Evolutionary conservation across 148 eudicot species (phyloP), one percentile per base, ranked within the genome.

Genomic region (Fagopyrum homotropicum): DNA sequence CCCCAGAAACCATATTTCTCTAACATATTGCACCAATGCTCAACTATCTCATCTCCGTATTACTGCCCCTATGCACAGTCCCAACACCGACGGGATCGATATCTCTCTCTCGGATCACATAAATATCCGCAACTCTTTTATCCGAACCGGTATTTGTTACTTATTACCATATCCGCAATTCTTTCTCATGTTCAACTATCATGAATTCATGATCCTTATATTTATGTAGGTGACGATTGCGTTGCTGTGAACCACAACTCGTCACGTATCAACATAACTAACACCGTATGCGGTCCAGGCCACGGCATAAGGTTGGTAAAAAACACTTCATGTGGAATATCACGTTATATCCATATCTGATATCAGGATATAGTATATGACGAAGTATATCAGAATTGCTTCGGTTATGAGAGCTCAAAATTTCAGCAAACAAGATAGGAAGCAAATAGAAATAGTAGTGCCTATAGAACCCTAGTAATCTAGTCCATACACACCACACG

Each of bases 251-350:
- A 54, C 19, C 57, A 74, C 2, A 80, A 77, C 9, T 51, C 82
- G 5, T 69, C 85, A 7, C 10, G 44, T 12, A 50, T 85, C 22
- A 75, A 80, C 72, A 78, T 88, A 11, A 77, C 69, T 17, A 30
- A 70, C 5, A 51, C 84, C 14, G 49, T 40, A 3, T 88, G 91
- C 59, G 91, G 87, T 9, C 88, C 88, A 9, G 88, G 89, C 17
- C 88, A 88, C 60, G 87, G 91, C 40, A 88, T 88, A 80, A 88
- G 91, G 88, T 88, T 22, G 7, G 75, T 60, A 52, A 14, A 11
- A 12, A 51, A 12, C 56, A 51, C 40, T 35, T 12, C 17, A 51
- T 51, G 40, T 49, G 72, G 2, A 35, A 35, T 35, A 35, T 0
- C 40, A 35, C 40, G 40, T 35, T 35, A 2, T 35, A 35, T 35